Base-by-base conservation (phyloP, 1,139 yeast genomes). In the Wickerhamomyces sp. region DNA sequence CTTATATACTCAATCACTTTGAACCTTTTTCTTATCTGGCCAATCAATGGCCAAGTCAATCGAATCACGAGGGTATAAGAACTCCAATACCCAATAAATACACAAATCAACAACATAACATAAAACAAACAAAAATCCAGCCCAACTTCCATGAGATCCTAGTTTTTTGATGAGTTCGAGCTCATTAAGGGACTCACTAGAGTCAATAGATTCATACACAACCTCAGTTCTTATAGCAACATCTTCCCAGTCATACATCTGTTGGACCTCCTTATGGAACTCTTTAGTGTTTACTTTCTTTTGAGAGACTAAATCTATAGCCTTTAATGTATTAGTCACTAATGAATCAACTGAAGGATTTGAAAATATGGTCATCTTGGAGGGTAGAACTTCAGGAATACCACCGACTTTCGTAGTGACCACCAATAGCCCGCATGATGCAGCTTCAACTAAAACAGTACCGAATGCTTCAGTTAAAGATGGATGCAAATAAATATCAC, bases 341-440 rank as follows among this genome's bases (percentile, higher is more conserved):
- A 91, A 67, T 3, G 94, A 82, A 50, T 87, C 89, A 47, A 87
- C 97, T 0, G 85, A 78, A 0, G 97, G 96, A 23, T 84, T 76
- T 0, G 98, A 94, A 66, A 87, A 93, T 4, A 85, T 86, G 0
- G 96, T 90, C 98, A 94, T 93, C 59, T 90, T 89, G 29, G 77
- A 75, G 0, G 99, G 99, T 37, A 94, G 66, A 5, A 94, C 99
- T 60, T 94, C 99, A 0, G 98, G 98, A 38, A 93, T 91, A 5
- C 99, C 99, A 2, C 99, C 99, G 0, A 94, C 99, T 50, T 83
- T 82, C 0, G 99, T 94, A 0, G 98, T 91, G 0, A 94, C 99
- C 2, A 94, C 96, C 33, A 88, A 74, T 35, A 94, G 66, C 0
- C 98, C 98, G 69, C 99, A 93, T 0, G 96, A 86, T 0, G 98